A percentile compares a stretch with the other conserved stretches of the same genome.
phyloP scores from a whole-genome alignment of 1,139 yeast genomes.

The Zygosaccharomyces pseudobailii region DNA sequence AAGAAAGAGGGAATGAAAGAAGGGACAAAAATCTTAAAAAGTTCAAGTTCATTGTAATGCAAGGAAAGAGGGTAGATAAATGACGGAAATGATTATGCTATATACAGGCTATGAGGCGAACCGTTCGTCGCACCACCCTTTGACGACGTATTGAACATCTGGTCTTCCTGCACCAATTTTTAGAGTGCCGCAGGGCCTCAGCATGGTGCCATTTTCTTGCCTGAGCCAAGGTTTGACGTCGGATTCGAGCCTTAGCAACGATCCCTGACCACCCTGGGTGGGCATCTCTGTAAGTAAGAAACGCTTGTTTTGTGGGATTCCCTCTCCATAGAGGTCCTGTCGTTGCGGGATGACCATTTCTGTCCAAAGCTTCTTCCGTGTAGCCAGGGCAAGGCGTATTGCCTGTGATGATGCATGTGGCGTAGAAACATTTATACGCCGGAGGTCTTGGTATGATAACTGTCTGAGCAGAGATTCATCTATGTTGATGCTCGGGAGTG shows the following conservation, averaged over 20 bases:
- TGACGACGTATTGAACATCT: conserved; percentile 32
- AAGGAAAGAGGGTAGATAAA: background rate
- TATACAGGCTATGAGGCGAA: conserved; percentile 11
- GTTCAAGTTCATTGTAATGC: background rate
- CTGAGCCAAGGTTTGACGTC: conserved; percentile 30
- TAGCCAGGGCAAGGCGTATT: conserved; percentile 29
- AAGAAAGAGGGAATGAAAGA: background rate
- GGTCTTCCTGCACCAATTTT: conserved; percentile 14
- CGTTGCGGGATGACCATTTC: conserved; percentile 27
- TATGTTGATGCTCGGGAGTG: conserved; percentile 30
- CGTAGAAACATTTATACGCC: conserved; percentile 22
- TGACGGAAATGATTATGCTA: background rate
- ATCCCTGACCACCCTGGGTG: conserved; percentile 11
- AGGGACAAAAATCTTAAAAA: no score
- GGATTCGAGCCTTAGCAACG: conserved; percentile 28
- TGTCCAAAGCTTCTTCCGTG: conserved; percentile 33
- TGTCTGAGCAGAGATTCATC: conserved; percentile 27
- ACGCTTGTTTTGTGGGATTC: conserved; percentile 25
- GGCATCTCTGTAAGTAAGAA: conserved; percentile 15
- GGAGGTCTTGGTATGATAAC: conserved; percentile 22
- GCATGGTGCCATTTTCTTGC: conserved; percentile 19
- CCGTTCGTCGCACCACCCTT: conserved; percentile 34
- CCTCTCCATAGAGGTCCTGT: conserved; percentile 26
- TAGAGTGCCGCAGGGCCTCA: conserved; percentile 31
- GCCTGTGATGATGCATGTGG: conserved; percentile 19